phyloP scores from a whole-genome alignment of 148 eudicot species.

The Chenopodium berlandieri region DNA sequence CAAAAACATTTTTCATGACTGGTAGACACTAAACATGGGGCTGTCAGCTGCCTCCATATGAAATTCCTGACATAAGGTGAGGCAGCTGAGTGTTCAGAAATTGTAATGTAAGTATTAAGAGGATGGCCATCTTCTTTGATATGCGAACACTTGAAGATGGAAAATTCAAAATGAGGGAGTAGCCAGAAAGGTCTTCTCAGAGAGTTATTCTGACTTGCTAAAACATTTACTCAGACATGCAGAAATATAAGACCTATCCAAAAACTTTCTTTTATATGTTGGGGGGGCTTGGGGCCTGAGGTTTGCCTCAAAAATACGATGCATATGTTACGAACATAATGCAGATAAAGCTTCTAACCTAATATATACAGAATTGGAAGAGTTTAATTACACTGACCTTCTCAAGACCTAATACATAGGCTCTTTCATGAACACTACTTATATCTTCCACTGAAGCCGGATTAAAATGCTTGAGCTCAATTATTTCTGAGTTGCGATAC shows the following conservation, averaged over 20 bases:
- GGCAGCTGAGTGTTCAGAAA: not conserved
- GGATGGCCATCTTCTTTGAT: not conserved
- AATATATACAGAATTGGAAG: not conserved
- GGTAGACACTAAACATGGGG: not conserved
- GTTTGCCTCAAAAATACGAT: not conserved
- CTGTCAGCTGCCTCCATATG: not conserved
- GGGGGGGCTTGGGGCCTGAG: not conserved
- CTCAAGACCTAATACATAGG: constrained; percentile 88
- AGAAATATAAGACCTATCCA: not conserved
- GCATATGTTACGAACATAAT: not conserved
- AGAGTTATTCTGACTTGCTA: not conserved
- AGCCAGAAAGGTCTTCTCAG: not conserved
- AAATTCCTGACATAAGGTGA: too few species aligned
- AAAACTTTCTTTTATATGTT: not conserved
- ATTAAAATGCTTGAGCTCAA: constrained; percentile 57
- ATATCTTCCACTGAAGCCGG: constrained; percentile 71
- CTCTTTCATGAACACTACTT: constrained; percentile 73
- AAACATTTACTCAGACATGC: not conserved
- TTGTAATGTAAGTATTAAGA: not conserved
- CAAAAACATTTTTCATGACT: not conserved
- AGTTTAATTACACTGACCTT: constrained; percentile 45
- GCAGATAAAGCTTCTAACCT: not conserved
- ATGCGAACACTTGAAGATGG: not conserved
- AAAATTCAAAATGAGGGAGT: not conserved
- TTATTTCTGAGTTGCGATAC: constrained; percentile 64